Conservation (phyloP, 1,139 yeast genomes). For the Kodamaea arcana region DNA sequence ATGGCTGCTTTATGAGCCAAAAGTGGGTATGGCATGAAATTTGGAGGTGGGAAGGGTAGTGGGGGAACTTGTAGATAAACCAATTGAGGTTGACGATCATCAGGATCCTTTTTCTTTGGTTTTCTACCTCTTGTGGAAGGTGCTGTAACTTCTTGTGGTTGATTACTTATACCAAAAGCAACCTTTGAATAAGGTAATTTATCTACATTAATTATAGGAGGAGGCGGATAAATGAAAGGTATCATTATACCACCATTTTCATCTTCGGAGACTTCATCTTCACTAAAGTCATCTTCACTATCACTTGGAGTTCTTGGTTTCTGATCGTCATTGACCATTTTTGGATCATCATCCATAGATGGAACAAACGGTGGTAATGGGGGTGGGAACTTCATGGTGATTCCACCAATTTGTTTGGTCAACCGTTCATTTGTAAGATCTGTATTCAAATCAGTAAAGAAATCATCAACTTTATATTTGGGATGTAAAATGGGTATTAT, state of each 20-base stretch:
- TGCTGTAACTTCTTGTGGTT: not conserved
- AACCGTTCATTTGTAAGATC: constrained; percentile 16
- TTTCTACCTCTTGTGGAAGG: constrained; percentile 11
- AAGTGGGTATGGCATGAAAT: constrained; percentile 47
- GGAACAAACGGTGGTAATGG: constrained; percentile 35
- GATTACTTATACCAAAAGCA: constrained; percentile 7
- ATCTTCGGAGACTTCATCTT: constrained; percentile 10
- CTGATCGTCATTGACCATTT: constrained; percentile 7
- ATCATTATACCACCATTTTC: constrained; percentile 35
- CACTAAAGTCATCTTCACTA: constrained; percentile 1
- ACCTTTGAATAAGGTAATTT: constrained; percentile 21
- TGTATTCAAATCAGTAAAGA: constrained; percentile 32
- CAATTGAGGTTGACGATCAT: constrained; percentile 3
- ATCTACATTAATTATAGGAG: constrained; percentile 31
- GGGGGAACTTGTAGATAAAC: constrained; percentile 33
- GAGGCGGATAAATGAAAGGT: constrained; percentile 46
- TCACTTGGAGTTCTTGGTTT: constrained; percentile 4
- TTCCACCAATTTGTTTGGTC: constrained; percentile 22
- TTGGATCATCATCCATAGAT: constrained; percentile 6
- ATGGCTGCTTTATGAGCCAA: constrained; percentile 33
- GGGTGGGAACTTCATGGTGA: constrained; percentile 36
- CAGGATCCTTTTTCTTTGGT: constrained; percentile 6
- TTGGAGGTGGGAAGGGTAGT: constrained; percentile 46
- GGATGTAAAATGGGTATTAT: constrained; percentile 34
- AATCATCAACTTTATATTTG: constrained; percentile 29